Base-by-base conservation (phyloP, 2,329 filamentous ascomycete species). In the Scedosporium apiospermum region DNA sequence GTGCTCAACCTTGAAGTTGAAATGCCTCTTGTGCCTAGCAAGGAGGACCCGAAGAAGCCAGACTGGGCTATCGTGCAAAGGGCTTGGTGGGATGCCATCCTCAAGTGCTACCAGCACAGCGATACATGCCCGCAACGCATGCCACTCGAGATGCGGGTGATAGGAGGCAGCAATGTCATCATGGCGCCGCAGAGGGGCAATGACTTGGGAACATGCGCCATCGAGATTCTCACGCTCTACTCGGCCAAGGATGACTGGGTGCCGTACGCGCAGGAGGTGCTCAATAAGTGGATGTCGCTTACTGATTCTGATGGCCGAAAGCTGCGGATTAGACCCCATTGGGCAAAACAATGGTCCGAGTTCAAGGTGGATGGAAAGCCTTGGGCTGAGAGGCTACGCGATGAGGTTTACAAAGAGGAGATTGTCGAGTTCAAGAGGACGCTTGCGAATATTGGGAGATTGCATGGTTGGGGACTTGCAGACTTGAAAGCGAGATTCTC, bases 11-110 rank as follows among this genome's bases (percentile, higher is more conserved):
- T 77, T 14, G 77, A 79, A 65, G 71, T 79, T 38, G 72, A 79
- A 65, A 78, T 79, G 30, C 78, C 78, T 0, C 71, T 80, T 4
- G 75, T 74, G 4, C 68, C 73, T 0, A 68, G 67, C 38, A 63
- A 58, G 2, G 66, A 69, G 12, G 68, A 73, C n/a, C 66, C 71
- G 0, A 66, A 67, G 21, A 72, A 73, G 63, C 71, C 75, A 1
- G 78, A 81, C 69, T 78, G 73, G 66, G 70, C 68, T 10, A 68
- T 76, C 21, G 74, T 79, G 1, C 76, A 77, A 61, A 71, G 72
- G 4, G 78, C 78, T 0, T 81, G 79, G 79, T 81, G 79, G 78
- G 79, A 80, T 62, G 76, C 76, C 14, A 80, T 81, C 65, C 71
- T 75, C 5, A 70, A 74, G 1, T 74, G 73, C n/a, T 80, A 80